phyloP scores from a whole-genome alignment of 179 eudicot genomes.

The Pouteria campechiana region DNA sequence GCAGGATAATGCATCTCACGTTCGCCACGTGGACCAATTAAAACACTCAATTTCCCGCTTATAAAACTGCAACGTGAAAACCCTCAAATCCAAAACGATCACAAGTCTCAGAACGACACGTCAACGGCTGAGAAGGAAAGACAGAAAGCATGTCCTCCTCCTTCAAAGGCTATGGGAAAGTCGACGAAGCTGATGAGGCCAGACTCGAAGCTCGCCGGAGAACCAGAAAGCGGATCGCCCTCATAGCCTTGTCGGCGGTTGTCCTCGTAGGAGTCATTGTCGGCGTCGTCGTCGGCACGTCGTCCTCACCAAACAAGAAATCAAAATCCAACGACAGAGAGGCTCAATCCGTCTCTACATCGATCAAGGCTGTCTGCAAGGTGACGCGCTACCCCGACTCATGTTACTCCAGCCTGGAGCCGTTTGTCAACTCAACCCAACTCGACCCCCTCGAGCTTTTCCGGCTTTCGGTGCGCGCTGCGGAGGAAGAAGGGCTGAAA shows the following conservation, averaged over 20 bases:
- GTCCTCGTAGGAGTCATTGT: conserved; percentile 20
- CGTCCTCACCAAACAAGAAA: not conserved
- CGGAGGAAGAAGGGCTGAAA: conserved; percentile 14
- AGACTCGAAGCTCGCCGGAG: conserved; percentile 10
- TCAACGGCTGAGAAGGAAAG: too few relatives aligned
- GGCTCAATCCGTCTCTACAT: conserved; percentile 9
- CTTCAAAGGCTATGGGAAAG: conserved; percentile 18
- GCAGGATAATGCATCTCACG: too few relatives aligned
- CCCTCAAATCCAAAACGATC: too few relatives aligned
- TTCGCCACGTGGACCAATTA: too few relatives aligned
- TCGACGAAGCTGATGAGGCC: conserved; percentile 18
- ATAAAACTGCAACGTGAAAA: too few relatives aligned
- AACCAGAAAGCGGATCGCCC: conserved; percentile 11
- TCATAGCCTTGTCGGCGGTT: conserved; percentile 15
- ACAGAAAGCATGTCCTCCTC: too few relatives aligned
- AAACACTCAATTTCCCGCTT: too few relatives aligned
- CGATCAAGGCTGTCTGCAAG: conserved; percentile 22
- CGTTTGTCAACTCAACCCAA: conserved; percentile 5
- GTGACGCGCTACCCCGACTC: conserved; percentile 23
- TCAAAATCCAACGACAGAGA: not conserved
- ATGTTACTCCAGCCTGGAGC: conserved; percentile 18
- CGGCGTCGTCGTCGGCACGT: conserved; percentile 6
- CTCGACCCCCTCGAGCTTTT: conserved; percentile 12
- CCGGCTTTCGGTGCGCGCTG: conserved; percentile 18
- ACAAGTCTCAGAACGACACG: too few relatives aligned